Percentiles rank a stretch among this genome's conserved stretches.
These are phyloP conservation scores for Rhodotorula sp. DNA, from an alignment of 1,284 basidiomycete genomes.

Conservation along the genomic window DNA sequence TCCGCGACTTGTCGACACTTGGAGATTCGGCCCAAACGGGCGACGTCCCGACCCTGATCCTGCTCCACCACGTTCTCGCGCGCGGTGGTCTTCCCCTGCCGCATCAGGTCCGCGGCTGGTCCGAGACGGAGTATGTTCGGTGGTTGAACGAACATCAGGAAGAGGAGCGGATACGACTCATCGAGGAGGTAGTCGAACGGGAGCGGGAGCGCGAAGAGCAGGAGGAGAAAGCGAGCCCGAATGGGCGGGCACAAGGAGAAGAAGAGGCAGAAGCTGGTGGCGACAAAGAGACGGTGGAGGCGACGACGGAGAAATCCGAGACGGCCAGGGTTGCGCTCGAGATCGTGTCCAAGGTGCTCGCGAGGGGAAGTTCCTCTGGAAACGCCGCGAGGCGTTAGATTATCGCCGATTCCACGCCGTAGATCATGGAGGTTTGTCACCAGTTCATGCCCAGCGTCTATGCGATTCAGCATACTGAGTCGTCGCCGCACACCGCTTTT, in stretches of 20 bases:
- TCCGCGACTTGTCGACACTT: constrained; percentile 72
- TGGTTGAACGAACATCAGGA: constrained; percentile 51
- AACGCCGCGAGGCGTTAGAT: neutral
- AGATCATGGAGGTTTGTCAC: no score
- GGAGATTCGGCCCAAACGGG: constrained; percentile 64
- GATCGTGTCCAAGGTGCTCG: neutral
- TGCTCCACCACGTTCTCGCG: constrained; percentile 88
- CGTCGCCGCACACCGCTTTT: no score
- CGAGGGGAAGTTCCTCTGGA: neutral
- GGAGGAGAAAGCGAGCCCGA: constrained; percentile 2
- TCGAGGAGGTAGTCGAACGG: constrained; percentile 16
- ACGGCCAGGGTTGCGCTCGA: neutral
- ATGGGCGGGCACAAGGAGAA: neutral
- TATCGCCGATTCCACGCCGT: no score
- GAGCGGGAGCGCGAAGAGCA: neutral
- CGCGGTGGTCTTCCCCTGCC: constrained; percentile 79
- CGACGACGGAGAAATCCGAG: neutral
- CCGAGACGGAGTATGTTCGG: constrained; percentile 83
- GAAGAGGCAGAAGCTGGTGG: constrained; percentile 1
- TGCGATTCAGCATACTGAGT: no score
- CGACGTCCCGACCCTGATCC: constrained; percentile 72
- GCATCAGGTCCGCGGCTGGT: constrained; percentile 83
- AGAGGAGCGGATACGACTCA: constrained; percentile 34
- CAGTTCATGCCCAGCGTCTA: no score
- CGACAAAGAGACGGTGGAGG: neutral